Base-by-base conservation (phyloP, 495 filamentous ascomycete species). In the Rostrohypoxylon terebratum region DNA sequence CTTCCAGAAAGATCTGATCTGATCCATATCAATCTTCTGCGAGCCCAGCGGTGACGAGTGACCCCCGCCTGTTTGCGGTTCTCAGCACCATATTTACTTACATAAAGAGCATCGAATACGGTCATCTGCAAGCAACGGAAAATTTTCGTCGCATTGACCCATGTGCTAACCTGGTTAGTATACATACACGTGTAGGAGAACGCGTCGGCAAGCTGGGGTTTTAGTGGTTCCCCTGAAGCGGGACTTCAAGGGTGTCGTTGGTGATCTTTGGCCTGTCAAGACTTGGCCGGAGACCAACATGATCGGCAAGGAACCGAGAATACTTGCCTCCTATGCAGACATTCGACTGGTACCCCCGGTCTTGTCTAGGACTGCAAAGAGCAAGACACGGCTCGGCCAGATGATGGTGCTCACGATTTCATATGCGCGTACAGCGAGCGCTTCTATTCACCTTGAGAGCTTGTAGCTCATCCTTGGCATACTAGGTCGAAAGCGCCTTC, bases 141-240 rank as follows among this genome's bases (percentile, higher is more conserved):
- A 67, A 59, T 74, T 74, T 66, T 67, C 10, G 28, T 55, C 66
- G 71, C 71, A 63, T 63, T 70, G 71, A 70, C 71, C 71, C 23
- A 59, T 63, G 33, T 50, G 36, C 38, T 62, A 58, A 34, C 40
- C 66, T 33, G 62, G 71, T 63, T 57, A 40, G 48, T 63, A 38
- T 40, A 28, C 55, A 38, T 40, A 28, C 55, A 59, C 47, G 23
- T 59, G 38, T 48, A 63, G 38, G 58, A 70, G 51, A 69, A 50
- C 23, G 55, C 45, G 44, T 58, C 65, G 48, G 54, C 53, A 55
- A 31, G 47, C 70, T 36, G 31, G 65, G 70, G 53, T 65, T 36
- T 38, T 44, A 33, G 31, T 44, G 23, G 31, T 51, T 69, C 71
- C 58, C 66, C 65, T 73, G 50, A 51, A 59, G 60, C 61, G 70